Conservation (phyloP, 306 rosid genomes). For the Dalbergia oliveri region DNA sequence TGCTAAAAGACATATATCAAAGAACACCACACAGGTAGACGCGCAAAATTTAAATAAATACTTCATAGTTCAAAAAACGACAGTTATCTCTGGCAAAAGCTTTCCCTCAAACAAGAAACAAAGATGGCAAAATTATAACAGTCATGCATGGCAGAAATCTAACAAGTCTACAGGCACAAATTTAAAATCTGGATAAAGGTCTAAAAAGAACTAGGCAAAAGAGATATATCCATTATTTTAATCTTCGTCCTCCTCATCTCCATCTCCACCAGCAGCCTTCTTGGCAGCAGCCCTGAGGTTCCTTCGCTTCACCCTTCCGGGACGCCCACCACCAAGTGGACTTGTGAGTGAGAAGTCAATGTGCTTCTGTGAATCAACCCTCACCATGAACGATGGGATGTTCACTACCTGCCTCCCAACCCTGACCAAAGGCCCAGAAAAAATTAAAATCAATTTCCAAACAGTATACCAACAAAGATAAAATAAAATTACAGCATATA, state of each 20-base stretch:
- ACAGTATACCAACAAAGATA: no score
- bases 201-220: slow-evolving; percentile 8
- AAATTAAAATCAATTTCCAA: not conserved
- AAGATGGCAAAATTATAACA: slow-evolving; percentile 11
- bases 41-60: slow-evolving; percentile 38
- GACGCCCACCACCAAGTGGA: slow-evolving; percentile 77
- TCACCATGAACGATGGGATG: slow-evolving; percentile 76
- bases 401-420: slow-evolving; percentile 85
- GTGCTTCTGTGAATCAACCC: slow-evolving; percentile 78
- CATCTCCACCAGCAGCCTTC: slow-evolving; percentile 84
- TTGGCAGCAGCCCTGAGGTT: slow-evolving; percentile 68
- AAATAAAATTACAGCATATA: not conserved
- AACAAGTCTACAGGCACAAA: slow-evolving; percentile 23
- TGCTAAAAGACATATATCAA: no score
- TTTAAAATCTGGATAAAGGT: not conserved
- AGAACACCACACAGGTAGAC: not conserved
- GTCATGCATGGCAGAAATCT: slow-evolving; percentile 34
- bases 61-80: slow-evolving; percentile 26
- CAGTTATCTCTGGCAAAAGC: slow-evolving; percentile 1
- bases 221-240: slow-evolving; percentile 40
- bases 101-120: slow-evolving; percentile 29
- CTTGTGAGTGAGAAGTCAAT: slow-evolving; percentile 77
- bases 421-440: slow-evolving; percentile 44
- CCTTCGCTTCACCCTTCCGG: slow-evolving; percentile 76
- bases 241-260: slow-evolving; percentile 77